Base-by-base conservation (phyloP, 352 stramenopile genomes). In the Saprolegnia diclina region DNA sequence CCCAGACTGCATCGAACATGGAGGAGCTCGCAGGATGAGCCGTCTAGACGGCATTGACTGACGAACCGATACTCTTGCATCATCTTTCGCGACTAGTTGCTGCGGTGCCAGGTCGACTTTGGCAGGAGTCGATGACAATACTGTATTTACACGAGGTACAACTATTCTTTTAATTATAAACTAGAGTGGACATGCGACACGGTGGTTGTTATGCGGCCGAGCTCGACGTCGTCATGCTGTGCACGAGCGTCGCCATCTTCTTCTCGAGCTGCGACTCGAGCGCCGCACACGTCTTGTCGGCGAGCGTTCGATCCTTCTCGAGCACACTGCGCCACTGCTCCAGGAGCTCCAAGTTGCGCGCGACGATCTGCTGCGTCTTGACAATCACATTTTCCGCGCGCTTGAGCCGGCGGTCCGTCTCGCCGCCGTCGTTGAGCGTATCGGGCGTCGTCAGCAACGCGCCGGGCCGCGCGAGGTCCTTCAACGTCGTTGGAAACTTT, bases 331-430 rank as follows among this genome's bases (percentile, higher is more conserved):
- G 76, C 85, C 85, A 93, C 69, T 77, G 72, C 42, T 88, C 77
- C 16, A 93, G 71, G 37, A 87, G 42, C 42, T 93, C 83, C 32
- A 91, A 75, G 69, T 91, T 89, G 65, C 89, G 76, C 54, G 89
- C 80, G 64, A 81, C 85, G n/a, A 91, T 73, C 57, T 84, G 85
- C 42, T 93, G 85, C 56, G 79, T 87, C 59, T 87, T 78, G 62
- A 91, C 76, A 68, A 91, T 79, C 11, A 84, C 79, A 72, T 80
- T 89, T 73, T 93, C 85, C 64, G 78, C 81, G 5, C 73, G 73
- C 38, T 81, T 79, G n/a, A 93, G 76, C 65, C 63, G 63, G 19
- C 63, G 63, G 11, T 69, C 63, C 32, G 61, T 59, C n/a, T 69
- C 80, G 79, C 44, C 85, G 82, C 75, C 75, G 73, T 45, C 76